A percentile compares a stretch with the other conserved stretches of the same genome.
These are phyloP conservation scores for Echria macrotheca DNA, from an alignment of 495 filamentous ascomycete species.

Conservation along the genomic window DNA sequence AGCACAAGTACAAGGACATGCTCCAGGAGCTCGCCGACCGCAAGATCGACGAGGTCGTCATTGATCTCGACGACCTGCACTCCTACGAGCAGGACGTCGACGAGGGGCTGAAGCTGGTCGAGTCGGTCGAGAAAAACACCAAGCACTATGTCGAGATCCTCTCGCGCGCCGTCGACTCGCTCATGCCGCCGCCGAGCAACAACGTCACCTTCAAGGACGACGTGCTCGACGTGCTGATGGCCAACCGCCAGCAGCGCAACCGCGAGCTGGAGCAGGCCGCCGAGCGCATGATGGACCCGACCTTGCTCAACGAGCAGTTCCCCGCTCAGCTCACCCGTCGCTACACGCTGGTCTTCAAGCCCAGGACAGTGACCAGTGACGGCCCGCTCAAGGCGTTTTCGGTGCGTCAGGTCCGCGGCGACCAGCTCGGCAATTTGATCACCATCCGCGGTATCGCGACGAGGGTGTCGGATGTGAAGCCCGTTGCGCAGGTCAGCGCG, in stretches of 20 bases:
- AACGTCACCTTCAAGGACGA: conserved; percentile 93
- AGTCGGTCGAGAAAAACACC: conserved; percentile 84
- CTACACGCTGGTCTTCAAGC: conserved; percentile 95
- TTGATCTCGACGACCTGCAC: conserved; percentile 85
- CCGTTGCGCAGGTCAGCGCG: conserved; percentile 91
- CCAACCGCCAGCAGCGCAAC: conserved; percentile 82
- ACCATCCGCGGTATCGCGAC: conserved; percentile 93
- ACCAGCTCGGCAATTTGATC: conserved; percentile 88
- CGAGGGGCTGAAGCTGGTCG: conserved; percentile 70
- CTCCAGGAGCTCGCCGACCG: conserved; percentile 85
- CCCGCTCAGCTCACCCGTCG: conserved; percentile 87
- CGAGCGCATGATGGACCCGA: conserved; percentile 61
- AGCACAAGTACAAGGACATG: conserved; percentile 85
- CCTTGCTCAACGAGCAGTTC: conserved; percentile 60
- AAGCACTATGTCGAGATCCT: conserved; percentile 91
- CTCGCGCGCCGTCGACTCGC: conserved; percentile 78
- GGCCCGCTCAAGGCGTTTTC: conserved; percentile 80
- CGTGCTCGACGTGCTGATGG: conserved; percentile 93
- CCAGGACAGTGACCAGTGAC: conserved; percentile 64
- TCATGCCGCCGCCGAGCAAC: conserved; percentile 72
- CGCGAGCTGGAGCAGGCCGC: conserved; percentile 61
- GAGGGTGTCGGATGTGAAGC: conserved; percentile 95
- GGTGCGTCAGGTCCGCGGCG: conserved; percentile 84
- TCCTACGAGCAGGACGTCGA: conserved; percentile 67
- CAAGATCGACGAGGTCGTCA: conserved; percentile 62